A percentile compares a stretch with the other conserved stretches of the same genome.
phyloP scores from a whole-genome alignment of 257 asterid genomes.

The Galeopsis tetrahit region DNA sequence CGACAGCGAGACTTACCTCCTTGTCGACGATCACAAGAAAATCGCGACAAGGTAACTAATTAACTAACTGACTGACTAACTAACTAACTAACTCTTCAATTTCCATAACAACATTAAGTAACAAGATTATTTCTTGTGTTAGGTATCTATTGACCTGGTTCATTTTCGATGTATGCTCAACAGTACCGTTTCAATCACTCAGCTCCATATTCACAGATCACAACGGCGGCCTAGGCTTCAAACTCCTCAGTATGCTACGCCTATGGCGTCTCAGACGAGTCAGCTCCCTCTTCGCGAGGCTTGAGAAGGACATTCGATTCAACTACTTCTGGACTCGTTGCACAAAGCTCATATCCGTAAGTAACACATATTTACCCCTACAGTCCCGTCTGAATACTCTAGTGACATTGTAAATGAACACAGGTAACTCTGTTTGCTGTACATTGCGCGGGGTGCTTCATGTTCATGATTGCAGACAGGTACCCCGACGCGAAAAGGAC shows the following conservation, averaged over 20 bases:
- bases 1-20: slow-evolving; percentile 69
- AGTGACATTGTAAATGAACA: background rate
- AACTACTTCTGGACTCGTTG: slow-evolving; percentile 93
- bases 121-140: too few relatives aligned
- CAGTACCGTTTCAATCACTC: slow-evolving; percentile 71
- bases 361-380: slow-evolving; percentile 15
- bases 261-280: slow-evolving; percentile 95
- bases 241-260: slow-evolving; percentile 83
- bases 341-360: slow-evolving; percentile 77
- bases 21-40: slow-evolving; percentile 65
- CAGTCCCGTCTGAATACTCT: too few relatives aligned
- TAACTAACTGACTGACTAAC: too few relatives aligned
- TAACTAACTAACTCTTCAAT: too few relatives aligned
- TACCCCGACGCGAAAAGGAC: slow-evolving; percentile 68
- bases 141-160: slow-evolving; percentile 68
- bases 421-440: slow-evolving; percentile 89
- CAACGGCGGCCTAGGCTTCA: slow-evolving; percentile 66
- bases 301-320: slow-evolving; percentile 91
- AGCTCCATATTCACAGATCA: slow-evolving; percentile 73
- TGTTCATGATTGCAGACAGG: slow-evolving; percentile 77
- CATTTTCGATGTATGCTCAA: slow-evolving; percentile 79
- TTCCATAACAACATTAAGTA: too few relatives aligned
- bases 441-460: slow-evolving; percentile 86
- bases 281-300: slow-evolving; percentile 84
- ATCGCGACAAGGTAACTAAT: slow-evolving; percentile 66